Evolutionary conservation across 805 yeast genomes (phyloP).

Genomic region (Ogataea minuta): DNA sequence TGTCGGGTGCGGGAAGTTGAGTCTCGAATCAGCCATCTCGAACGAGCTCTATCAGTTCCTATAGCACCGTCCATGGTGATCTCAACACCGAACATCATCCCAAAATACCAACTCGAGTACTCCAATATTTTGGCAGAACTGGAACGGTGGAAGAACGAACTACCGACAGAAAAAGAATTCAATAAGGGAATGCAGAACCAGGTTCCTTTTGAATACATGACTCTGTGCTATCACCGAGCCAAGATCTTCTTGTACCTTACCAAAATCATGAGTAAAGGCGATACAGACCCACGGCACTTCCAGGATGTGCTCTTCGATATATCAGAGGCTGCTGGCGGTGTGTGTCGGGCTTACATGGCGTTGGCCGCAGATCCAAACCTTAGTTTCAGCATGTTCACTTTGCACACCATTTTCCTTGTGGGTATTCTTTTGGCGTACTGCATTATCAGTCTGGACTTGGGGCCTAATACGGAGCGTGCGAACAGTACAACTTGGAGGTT

Average conservation of each 20-base stretch:
- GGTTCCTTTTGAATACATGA: conserved; percentile 16
- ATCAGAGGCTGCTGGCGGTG: conserved; percentile 20
- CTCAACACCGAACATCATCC: conserved; percentile 1
- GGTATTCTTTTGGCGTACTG: conserved; percentile 20
- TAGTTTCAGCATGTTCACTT: conserved; percentile 20
- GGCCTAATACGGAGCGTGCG: not conserved
- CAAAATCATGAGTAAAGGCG: conserved; percentile 9
- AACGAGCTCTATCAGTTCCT: conserved; percentile 12
- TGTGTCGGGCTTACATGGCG: conserved; percentile 14
- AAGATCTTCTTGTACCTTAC: conserved; percentile 16
- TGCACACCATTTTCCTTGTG: conserved; percentile 18
- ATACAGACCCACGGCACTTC: conserved; percentile 1
- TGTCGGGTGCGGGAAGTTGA: conserved; percentile 18
- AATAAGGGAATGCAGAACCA: conserved; percentile 13
- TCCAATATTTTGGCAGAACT: conserved; percentile 7
- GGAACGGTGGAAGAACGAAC: conserved; percentile 11
- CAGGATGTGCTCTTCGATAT: conserved; percentile 4
- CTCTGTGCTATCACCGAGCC: conserved; percentile 18
- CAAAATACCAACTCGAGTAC: conserved; percentile 2
- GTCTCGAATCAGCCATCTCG: conserved; percentile 10
- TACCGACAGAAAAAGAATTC: conserved; percentile 15
- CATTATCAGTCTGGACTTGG: conserved; percentile 13
- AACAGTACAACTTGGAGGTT: conserved; percentile 10
- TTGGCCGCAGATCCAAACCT: conserved; percentile 14
- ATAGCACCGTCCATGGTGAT: conserved; percentile 1